Base-by-base conservation (phyloP, 108 stramenopile genomes). In the Thalassiosira profunda region DNA sequence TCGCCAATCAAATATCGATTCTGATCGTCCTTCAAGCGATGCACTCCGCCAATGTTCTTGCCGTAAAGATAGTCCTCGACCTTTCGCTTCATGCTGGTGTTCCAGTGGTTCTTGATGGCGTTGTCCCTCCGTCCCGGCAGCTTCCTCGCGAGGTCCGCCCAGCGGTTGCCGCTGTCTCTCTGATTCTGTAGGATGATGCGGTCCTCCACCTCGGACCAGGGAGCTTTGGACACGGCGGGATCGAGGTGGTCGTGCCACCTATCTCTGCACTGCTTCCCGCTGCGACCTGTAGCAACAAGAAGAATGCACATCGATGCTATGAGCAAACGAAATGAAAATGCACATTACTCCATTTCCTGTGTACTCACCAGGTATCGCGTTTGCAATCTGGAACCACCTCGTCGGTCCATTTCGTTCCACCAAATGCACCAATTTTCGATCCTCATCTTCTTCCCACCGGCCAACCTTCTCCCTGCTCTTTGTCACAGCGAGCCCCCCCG, bases 21-120 rank as follows among this genome's bases (percentile, higher is more conserved):
- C 8, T 83, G 60, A 14, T 74, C 63, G 56, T 84, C 85, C 21
- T 53, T 66, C 2, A 83, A 17, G 24, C 71, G 47, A 61, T 63
- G 43, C 30, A 54, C 58, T 7, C 63, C 65, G 46, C 81, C 68
- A 12, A 62, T 70, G 44, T 76, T 72, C 78, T 87, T 91, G 24
- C 54, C 45, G 33, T 63, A 60, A 4, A 94, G 63, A 60, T 86
- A 94, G 33, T 84, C 87, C 74, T 92, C 92, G n/a, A 92, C 84
- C 63, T 91, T 92, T 20, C 88, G 81, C 35, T 84, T 82, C 83
- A 84, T 83, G 18, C 79, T 76, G 25, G 67, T 59, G 63, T 92
- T 80, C 89, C 91, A 96, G 51, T 86, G 88, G 68, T 92, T 92
- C 44, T 94, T 92, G 47, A 94, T 91, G 34, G 81, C 79, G 43